Base-by-base conservation (phyloP, 345 rosid species). In the Populus pruinosa region DNA sequence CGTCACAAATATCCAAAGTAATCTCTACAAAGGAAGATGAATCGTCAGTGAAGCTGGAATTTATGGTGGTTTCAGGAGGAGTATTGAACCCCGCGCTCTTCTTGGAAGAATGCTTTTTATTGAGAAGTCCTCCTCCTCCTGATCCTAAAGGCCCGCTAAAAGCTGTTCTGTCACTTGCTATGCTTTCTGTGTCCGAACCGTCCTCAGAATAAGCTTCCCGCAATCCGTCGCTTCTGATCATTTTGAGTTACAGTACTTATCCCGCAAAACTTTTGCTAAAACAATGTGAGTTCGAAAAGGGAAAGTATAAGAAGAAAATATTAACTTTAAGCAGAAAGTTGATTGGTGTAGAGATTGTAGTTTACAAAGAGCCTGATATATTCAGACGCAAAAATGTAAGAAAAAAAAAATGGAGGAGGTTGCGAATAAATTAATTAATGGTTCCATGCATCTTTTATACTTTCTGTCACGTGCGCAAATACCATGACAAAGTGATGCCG, bases 61-160 rank as follows among this genome's bases (percentile, higher is more conserved):
- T 61, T 47, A 77, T 69, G 59, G 25, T 43, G 64, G 71, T 80
- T 63, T 80, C 88, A 0, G 76, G 77, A 16, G 94, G 92, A 16
- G 89, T 85, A 74, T 88, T 90, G 81, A 94, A 94, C 70, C 96
- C 85, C 18, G 98, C 94, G 84, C 94, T 94, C 83, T 91, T 94
- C 78, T 86, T 92, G 23, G 97, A 90, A 69, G 85, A 70, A 25
- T 84, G 85, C 87, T 88, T 93, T 3, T 82, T 83, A 65, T 70
- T 35, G 70, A 53, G 39, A 55, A 67, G 75, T 5, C 64, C 50
- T 50, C 81, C 77, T 5, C 88, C 82, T 0, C 86, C 90, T 1
- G 90, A 70, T 0, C 84, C 90, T 2, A 91, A 68, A 2, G 88
- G 93, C 5, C 97, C 98, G 23, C 98, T 92, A 49, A 90, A 91